These are phyloP conservation scores for Dalbergia oliveri DNA, from an alignment of 306 rosid genomes.

Conservation along the genomic window DNA sequence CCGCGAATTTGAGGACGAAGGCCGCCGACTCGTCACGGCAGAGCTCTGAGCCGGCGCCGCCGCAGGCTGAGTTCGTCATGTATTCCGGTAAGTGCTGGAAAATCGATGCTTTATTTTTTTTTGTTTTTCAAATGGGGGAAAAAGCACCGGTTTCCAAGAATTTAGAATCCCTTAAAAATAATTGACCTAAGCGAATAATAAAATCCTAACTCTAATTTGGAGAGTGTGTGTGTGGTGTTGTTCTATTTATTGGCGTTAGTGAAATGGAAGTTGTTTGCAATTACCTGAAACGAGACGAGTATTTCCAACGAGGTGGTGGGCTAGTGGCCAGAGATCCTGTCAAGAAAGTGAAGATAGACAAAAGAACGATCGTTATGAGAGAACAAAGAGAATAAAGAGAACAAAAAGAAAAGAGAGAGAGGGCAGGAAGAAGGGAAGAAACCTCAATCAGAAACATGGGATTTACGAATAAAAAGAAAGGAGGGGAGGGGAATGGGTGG, in stretches of 20 bases:
- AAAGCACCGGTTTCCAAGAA: constrained; percentile 33
- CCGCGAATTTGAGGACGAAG: constrained; percentile 67
- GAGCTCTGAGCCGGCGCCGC: constrained; percentile 49
- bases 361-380: not conserved
- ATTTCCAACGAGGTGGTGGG: constrained; percentile 50
- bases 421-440: constrained; percentile 32
- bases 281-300: constrained; percentile 62
- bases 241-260: not conserved
- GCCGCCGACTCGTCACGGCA: constrained; percentile 84
- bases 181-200: constrained; percentile 19
- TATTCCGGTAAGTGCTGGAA: constrained; percentile 54
- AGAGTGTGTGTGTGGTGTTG: not conserved
- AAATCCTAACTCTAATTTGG: not conserved
- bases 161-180: constrained; percentile 40
- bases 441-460: constrained; percentile 79
- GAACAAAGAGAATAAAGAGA: not conserved
- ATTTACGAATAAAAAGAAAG: not conserved
- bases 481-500: not conserved
- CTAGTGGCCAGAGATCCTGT: constrained; percentile 78
- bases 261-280: not conserved
- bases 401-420: not conserved
- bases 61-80: constrained; percentile 68
- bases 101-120: constrained; percentile 48
- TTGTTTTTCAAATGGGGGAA: no score
- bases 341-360: not conserved